A percentile compares a stretch with the other conserved stretches of the same genome.
Evolutionary conservation across 1,284 basidiomycete genomes (phyloP).

Genomic region (Somion occarium): DNA sequence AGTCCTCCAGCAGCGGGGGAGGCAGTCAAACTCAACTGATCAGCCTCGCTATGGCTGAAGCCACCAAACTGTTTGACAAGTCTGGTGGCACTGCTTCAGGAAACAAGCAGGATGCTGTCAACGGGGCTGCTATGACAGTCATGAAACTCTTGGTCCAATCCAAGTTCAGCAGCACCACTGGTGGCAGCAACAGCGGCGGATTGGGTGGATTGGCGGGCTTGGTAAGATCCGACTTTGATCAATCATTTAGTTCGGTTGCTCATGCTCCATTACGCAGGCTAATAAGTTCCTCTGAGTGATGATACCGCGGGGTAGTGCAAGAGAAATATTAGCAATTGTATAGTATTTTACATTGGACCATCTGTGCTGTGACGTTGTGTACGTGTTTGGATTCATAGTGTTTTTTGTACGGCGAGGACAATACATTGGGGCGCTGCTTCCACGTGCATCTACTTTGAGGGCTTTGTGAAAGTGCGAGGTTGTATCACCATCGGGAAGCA

Average conservation of each 20-base stretch:
- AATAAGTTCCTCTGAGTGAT: conserved; percentile 34
- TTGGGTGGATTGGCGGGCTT: conserved; percentile 50
- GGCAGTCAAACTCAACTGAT: conserved; percentile 61
- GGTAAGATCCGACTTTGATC: conserved; percentile 31
- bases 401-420: too few relatives aligned
- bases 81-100: conserved; percentile 61
- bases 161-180: conserved; percentile 48
- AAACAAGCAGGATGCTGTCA: conserved; percentile 78
- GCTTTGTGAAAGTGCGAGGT: too few relatives aligned
- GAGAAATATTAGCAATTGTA: background rate
- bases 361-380: too few relatives aligned
- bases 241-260: conserved; percentile 12
- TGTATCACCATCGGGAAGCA: too few relatives aligned
- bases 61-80: conserved; percentile 67
- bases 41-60: conserved; percentile 80
- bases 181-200: conserved; percentile 65
- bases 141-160: conserved; percentile 76
- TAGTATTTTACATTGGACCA: too few relatives aligned
- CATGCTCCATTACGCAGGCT: too few relatives aligned
- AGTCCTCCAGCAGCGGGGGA: conserved; percentile 38
- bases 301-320: background rate
- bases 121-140: conserved; percentile 77
- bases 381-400: too few relatives aligned
- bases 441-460: too few relatives aligned
- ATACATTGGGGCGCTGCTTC: too few relatives aligned